Evolutionary conservation across 2,329 filamentous ascomycete species (phyloP), one percentile per base, ranked within the genome.

Genomic region (Gnomoniopsis smithogilvyi): DNA sequence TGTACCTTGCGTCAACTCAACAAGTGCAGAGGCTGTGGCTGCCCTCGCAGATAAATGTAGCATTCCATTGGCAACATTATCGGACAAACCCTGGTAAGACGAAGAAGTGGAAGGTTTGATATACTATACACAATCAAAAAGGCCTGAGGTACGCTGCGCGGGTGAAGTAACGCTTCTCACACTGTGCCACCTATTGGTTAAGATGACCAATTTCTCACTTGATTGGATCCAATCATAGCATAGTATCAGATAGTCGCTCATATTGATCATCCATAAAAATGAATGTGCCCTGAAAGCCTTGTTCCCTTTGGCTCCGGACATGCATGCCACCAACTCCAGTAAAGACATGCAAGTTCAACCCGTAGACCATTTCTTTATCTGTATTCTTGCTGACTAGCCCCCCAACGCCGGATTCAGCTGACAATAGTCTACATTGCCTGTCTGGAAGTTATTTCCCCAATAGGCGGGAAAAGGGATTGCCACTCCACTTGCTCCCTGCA

Each of bases 1-100:
- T 4, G 63, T 68, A 1, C 70, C 69, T 33, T 76, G 73, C 56
- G 67, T 74, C n/a, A 66, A 69, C 33, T 70, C 71, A 26, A 68
- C 67, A 43, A 76, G 70, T 63, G 57, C 65, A 1, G 70, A 70
- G 62, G 73, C 68, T 3, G 63, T 59, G 19, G 68, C 67, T 2
- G 73, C 73, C 22, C 62, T 74, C 33, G 64, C 65, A 19, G 67
- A 67, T 22, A 73, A 67, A 26, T 74, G 73, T 63, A 67, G 66
- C 3, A 64, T 67, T 17, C 66, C 70, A 11, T 21, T 68, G 63
- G 69, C 70, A 19, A 67, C 64, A 19, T 41, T 61, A 26, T 59
- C 61, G 6, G 34, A 51, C 53, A 57, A 50, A 15, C 60, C 60
- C 19, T 62, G 60, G 57, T 43, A n/a, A 30, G 26, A 10, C 21